Base-by-base conservation (phyloP, 2,329 filamentous ascomycete genomes). In the Penicillium oxalicum region DNA sequence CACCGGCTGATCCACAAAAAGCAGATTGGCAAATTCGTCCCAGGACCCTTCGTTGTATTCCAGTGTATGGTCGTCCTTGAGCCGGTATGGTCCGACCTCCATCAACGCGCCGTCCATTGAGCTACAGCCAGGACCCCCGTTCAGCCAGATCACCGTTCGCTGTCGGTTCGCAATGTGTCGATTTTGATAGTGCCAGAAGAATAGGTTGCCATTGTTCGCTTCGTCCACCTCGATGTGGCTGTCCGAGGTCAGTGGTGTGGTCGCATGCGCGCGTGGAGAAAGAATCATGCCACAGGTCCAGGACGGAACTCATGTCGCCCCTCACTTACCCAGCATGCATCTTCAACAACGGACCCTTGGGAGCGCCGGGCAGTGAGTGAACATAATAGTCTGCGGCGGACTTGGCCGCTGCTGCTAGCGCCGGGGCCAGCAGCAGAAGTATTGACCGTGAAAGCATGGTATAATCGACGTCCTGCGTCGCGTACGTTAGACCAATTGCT, bases 181-280 rank as follows among this genome's bases (percentile, higher is more conserved):
- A 67, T 97, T 97, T 67, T 95, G 83, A 67, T 88, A 96, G 64
- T 96, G 88, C 93, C 93, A 98, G 77, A 98, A 98, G 77, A 97
- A 98, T 13, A 98, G 74, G 70, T 97, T 95, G 59, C 89, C 91
- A 66, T 97, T 89, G 67, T 86, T 81, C 57, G 89, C 84, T 18
- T 86, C 81, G 32, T 84, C 87, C 62, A 98, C 79, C 72, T 97
- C 91, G 68, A 98, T 86, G 74, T 98, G 93, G 47, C 90, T 95
- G 66, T 40, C 28, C 27, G 28, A 11, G 29, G 29, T 7, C 26
- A 48, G 27, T 46, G 9, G 7, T 5, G 28, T 29, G 9, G 53
- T 43, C 53, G 51, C 40, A 5, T 27, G 29, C 25, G 37, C 11
- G 8, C 41, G 7, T 5, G 11, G 29, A 32, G 18, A 32, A 32